Percentiles rank a stretch among this genome's conserved stretches.
These are phyloP conservation scores for Dactylonectria estremocensis DNA, from an alignment of 2,329 filamentous ascomycete species.

Conservation along the genomic window DNA sequence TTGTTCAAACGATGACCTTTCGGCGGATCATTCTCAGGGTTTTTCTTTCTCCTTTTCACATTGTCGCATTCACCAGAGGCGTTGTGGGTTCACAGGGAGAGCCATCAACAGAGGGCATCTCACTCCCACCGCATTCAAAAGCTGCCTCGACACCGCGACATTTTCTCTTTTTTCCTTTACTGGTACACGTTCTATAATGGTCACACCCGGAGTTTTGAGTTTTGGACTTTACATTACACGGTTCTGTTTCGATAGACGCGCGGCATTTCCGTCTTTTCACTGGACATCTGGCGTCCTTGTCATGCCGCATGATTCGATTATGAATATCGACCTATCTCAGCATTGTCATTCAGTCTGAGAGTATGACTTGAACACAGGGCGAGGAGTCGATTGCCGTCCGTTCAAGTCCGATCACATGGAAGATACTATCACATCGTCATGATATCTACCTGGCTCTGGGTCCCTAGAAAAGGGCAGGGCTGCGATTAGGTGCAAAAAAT, in stretches of 20 bases:
- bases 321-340: constrained; percentile 7
- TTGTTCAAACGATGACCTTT: constrained; percentile 50
- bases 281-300: constrained; percentile 20
- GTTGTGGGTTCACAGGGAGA: constrained; percentile 14
- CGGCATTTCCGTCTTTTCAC: constrained; percentile 39
- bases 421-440: constrained; percentile 3
- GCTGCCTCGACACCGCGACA: constrained; percentile 24
- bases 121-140: constrained; percentile 6
- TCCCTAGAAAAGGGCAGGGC: constrained; percentile 20
- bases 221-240: constrained; percentile 45
- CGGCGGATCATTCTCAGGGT: constrained; percentile 49
- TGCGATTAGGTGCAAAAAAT: constrained; percentile 25
- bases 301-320: constrained; percentile 1
- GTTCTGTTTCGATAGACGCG: constrained; percentile 47
- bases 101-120: constrained; percentile 4
- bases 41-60: constrained; percentile 38
- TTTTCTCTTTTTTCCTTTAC: constrained; percentile 36
- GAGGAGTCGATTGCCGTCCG: not conserved
- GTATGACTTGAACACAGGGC: not conserved
- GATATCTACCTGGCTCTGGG: constrained; percentile 3
- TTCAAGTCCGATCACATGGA: constrained; percentile 3
- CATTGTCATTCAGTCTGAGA: constrained; percentile 16
- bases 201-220: constrained; percentile 50
- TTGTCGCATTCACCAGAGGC: constrained; percentile 36
- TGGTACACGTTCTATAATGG: constrained; percentile 55